phyloP scores from a whole-genome alignment of 768 basidiomycete species.

The Lyophyllum semitale region DNA sequence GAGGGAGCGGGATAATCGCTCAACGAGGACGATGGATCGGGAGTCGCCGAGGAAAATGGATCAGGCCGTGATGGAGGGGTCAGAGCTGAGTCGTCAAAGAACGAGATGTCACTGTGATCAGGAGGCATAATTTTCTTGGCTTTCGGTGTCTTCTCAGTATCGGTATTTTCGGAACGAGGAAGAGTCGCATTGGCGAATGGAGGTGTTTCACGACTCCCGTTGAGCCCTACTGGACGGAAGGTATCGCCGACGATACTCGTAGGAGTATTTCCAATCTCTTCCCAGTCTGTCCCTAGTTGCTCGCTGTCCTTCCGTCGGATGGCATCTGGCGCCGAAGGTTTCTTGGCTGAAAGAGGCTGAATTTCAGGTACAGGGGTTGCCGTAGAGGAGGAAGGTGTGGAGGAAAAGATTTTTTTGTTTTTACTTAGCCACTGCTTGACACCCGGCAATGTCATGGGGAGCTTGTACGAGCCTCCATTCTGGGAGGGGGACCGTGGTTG shows the following conservation, averaged over 20 bases:
- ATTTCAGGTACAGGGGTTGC: slow-evolving; percentile 24
- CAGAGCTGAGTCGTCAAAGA: slow-evolving; percentile 37
- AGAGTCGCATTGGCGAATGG: slow-evolving; percentile 12
- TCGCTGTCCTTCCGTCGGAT: slow-evolving; percentile 62
- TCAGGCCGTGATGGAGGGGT: slow-evolving; percentile 51
- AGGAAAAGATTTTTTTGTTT: slow-evolving; percentile 56
- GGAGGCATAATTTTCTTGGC: slow-evolving; percentile 37
- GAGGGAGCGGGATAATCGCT: slow-evolving; percentile 71
- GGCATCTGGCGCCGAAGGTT: slow-evolving; percentile 69
- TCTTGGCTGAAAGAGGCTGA: slow-evolving; percentile 49
- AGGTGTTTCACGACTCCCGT: slow-evolving; percentile 9
- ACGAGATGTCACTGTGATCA: slow-evolving; percentile 21
- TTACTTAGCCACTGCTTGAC: slow-evolving; percentile 81
- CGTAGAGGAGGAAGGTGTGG: slow-evolving; percentile 32
- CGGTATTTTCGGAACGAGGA: slow-evolving; percentile 26
- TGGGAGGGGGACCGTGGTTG: slow-evolving; percentile 39
- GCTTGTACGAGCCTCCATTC: slow-evolving; percentile 41
- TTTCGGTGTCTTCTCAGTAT: slow-evolving; percentile 44
- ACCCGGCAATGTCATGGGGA: slow-evolving; percentile 76
- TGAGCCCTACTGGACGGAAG: slow-evolving; percentile 1
- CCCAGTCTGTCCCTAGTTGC: slow-evolving; percentile 58
- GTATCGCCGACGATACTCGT: slow-evolving; percentile 45
- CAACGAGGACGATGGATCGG: slow-evolving; percentile 77
- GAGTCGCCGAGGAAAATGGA: slow-evolving; percentile 63
- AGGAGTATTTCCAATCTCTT: slow-evolving; percentile 57